Evolutionary conservation across 164 flowering plant species (phyloP).

Genomic region (Cinnamomum micranthum): DNA sequence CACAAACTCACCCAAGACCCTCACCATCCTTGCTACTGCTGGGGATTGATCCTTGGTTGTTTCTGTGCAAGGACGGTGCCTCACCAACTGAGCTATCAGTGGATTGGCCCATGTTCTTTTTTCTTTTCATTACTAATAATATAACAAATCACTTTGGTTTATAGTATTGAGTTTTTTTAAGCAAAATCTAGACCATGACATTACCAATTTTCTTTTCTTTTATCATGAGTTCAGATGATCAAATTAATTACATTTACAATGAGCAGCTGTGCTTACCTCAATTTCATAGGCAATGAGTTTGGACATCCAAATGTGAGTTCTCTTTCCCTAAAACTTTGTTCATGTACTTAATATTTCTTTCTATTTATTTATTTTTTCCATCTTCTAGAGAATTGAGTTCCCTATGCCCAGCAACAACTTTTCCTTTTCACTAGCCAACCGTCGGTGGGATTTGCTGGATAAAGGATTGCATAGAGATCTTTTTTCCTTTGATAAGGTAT

Average conservation of each 20-base stretch:
- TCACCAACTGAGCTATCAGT: no score
- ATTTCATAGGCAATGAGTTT: constrained; percentile 99
- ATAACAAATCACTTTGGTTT: no score
- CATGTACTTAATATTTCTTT: constrained; percentile 5
- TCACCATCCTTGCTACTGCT: no score
- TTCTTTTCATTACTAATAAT: no score
- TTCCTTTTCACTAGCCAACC: constrained; percentile 76
- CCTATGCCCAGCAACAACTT: constrained; percentile 84
- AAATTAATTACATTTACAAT: constrained; percentile 78
- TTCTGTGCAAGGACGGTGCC: no score
- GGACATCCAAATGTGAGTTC: constrained; percentile 81
- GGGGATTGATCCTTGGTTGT: no score
- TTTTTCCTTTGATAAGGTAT: constrained; percentile 80
- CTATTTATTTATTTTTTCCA: constrained; percentile 13
- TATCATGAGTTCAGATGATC: constrained; percentile 63
- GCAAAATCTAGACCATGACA: not conserved
- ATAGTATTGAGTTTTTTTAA: no score
- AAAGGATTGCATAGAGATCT: constrained; percentile 50
- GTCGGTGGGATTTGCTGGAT: constrained; percentile 65
- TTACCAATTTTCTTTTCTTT: constrained; percentile 6
- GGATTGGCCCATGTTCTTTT: no score
- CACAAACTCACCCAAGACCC: no score
- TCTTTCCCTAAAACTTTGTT: not conserved
- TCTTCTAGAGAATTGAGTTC: constrained; percentile 76
- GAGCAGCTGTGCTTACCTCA: constrained; percentile 86